These are phyloP conservation scores for Ilex aquifolium DNA, from an alignment of 257 asterid genomes.

Conservation along the genomic window DNA sequence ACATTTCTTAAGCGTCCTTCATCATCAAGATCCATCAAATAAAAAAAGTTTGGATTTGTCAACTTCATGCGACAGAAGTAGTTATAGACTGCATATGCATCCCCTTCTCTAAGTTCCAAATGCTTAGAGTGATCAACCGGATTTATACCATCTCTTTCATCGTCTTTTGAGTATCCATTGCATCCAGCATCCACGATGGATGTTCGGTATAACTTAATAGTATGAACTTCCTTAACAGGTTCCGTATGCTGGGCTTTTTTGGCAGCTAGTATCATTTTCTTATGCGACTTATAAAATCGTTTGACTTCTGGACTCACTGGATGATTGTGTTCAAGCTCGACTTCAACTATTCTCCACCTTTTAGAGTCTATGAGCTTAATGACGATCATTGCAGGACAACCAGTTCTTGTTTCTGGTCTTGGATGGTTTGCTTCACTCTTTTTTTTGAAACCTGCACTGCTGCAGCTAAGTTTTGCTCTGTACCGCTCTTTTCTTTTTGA, in stretches of 20 bases:
- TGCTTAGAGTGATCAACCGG: conserved; percentile 29
- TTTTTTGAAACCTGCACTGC: conserved; percentile 64
- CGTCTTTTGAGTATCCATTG: conserved; percentile 22
- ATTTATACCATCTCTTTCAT: conserved; percentile 18
- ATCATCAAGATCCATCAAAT: conserved; percentile 51
- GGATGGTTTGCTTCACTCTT: conserved; percentile 54
- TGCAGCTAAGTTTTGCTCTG: conserved; percentile 61
- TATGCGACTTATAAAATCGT: conserved; percentile 58
- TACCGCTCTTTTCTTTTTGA: conserved; percentile 58
- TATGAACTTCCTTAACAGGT: conserved; percentile 47
- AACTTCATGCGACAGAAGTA: conserved; percentile 58
- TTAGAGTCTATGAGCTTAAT: conserved; percentile 50
- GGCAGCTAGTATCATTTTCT: conserved; percentile 46
- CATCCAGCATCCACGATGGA: conserved; percentile 20
- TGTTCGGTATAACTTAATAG: conserved; percentile 46
- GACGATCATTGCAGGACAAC: conserved; percentile 58
- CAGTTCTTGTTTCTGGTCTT: conserved; percentile 61
- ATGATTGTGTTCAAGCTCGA: conserved; percentile 56
- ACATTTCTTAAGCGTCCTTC: conserved; percentile 44
- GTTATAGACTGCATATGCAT: conserved; percentile 42
- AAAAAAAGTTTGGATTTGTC: conserved; percentile 47
- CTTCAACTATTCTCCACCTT: conserved; percentile 55
- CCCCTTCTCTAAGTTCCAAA: conserved; percentile 51
- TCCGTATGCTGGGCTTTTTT: conserved; percentile 22
- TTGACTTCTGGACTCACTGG: conserved; percentile 47